Evolutionary conservation across 768 basidiomycete genomes (phyloP), one percentile per base, ranked within the genome.

Genomic region (Goffeauzyma gilvescens): DNA sequence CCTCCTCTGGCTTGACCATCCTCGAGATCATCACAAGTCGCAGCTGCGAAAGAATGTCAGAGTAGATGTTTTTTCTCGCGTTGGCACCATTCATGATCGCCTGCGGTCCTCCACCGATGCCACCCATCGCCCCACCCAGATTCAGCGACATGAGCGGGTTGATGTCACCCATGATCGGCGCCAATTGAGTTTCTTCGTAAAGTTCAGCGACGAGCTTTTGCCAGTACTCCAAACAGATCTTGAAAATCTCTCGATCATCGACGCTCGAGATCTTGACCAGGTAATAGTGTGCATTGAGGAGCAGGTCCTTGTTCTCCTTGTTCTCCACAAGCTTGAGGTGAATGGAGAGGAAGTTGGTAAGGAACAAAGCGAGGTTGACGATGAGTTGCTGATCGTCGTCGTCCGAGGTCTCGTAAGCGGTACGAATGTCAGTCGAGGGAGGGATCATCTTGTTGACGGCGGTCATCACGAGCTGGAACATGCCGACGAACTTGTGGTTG

Each of bases 1-100:
- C 90, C 74, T 98, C 93, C 64, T 98, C 93, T 4, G 93, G 93
- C 63, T 96, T 98, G 51, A 95, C 93, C 93, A 98, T 98, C 55
- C 84, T 75, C 66, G 95, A 90, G 53, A 96, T 90, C 57, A 98
- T 86, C 33, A 96, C 90, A 46, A 95, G 65, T 32, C 93, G 74
- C 54, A 98, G 62, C 62, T 98, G 93, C 23, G 81, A 86, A 41
- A 98, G 68, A 9, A 98, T 86, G 52, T 96, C 89, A 48, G 78
- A 78, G 60, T 96, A 98, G 47, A 93, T 81, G 60, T 85, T 85
- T 72, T 95, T 89, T 53, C 93, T 69, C 53, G 89, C 60, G 2
- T 79, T 74, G 25, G 58, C 43, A 0, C 63, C 63, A 30, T 57
- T 60, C 33, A 59, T 41, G 32, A 62, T 50, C 0, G 55, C 52